Base-by-base conservation (phyloP, 768 basidiomycete genomes). In the Goffeauzyma gilvescens region DNA sequence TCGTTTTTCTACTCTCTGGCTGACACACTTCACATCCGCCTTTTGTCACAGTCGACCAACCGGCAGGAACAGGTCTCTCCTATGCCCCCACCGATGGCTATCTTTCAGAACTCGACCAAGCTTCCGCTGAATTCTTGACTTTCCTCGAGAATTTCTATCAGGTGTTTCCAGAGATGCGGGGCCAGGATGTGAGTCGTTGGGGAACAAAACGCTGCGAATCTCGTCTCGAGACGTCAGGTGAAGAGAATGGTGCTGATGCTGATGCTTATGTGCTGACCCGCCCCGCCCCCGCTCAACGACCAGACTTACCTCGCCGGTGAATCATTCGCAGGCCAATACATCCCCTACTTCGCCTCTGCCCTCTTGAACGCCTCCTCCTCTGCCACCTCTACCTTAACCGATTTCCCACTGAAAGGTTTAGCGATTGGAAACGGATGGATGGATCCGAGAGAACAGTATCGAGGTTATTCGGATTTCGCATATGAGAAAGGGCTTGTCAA, bases 381-480 rank as follows among this genome's bases (percentile, higher is more conserved):
- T n/a, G n/a, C n/a, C n/a, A n/a, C n/a, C n/a, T n/a, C n/a, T n/a
- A n/a, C n/a, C n/a, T 60, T 70, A 25, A 66, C 84, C 14, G 57
- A 68, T 20, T 66, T 78, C 21, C 76, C 75, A 0, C 67, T 95
- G 6, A 72, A 71, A 32, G 93, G 93, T 1, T 66, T 73, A 13
- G 83, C 90, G 1, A 93, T 98, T 32, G 93, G 93, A 17, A 98
- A 98, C 62, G 90, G 90, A 5, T 98, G 93, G 93, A 90, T 93
- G 35, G 89, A 95, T 60, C 76, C 78, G 0, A 73, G 74, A 31
- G 69, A 70, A 44, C 93, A 98, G 66, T 98, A 95, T 60, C 76
- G 81, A 13, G 71, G 86, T 14, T 96, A 83, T 60, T 65, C 86
- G 31, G 85, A 90, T 50, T 96, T 78, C 56, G 78, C 77, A 1